These are phyloP conservation scores for Pterulicium gracile DNA, from an alignment of 1,284 basidiomycete species.

Conservation along the genomic window DNA sequence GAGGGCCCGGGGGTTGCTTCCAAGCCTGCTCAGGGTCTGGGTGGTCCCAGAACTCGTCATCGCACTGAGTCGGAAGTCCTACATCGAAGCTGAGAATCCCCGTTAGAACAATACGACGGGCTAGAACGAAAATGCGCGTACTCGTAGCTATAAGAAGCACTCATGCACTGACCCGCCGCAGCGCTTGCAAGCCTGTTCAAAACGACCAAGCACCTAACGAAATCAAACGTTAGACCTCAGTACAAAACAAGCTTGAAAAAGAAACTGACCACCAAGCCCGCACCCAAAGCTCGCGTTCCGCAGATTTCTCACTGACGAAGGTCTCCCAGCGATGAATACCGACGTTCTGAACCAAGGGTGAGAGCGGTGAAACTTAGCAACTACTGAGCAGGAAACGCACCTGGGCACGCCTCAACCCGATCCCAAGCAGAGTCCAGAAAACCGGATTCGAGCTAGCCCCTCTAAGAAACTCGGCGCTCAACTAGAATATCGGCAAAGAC, in stretches of 20 bases:
- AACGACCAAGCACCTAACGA: neutral
- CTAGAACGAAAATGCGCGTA: neutral
- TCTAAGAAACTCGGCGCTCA: neutral
- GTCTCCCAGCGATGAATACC: neutral
- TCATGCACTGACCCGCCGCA: neutral
- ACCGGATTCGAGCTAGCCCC: neutral
- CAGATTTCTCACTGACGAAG: neutral
- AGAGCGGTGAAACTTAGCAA: neutral
- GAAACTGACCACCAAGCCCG: neutral
- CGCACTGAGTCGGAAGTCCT: conserved; percentile 31
- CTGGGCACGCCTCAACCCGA: neutral
- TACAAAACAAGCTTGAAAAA: neutral
- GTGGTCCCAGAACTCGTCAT: conserved; percentile 70
- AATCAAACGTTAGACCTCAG: no score
- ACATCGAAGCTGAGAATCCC: neutral
- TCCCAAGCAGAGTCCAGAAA: neutral
- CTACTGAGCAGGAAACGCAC: neutral
- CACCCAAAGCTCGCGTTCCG: neutral
- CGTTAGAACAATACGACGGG: no score
- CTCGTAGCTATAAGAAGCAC: neutral
- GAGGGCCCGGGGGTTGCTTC: conserved; percentile 20
- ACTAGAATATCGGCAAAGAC: no score
- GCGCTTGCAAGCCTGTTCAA: neutral
- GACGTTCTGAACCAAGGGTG: neutral
- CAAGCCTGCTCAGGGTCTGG: conserved; percentile 39